Evolutionary conservation across 2,329 filamentous ascomycete species (phyloP), one percentile per base, ranked within the genome.

Genomic region (Calonectria hongkongensis): DNA sequence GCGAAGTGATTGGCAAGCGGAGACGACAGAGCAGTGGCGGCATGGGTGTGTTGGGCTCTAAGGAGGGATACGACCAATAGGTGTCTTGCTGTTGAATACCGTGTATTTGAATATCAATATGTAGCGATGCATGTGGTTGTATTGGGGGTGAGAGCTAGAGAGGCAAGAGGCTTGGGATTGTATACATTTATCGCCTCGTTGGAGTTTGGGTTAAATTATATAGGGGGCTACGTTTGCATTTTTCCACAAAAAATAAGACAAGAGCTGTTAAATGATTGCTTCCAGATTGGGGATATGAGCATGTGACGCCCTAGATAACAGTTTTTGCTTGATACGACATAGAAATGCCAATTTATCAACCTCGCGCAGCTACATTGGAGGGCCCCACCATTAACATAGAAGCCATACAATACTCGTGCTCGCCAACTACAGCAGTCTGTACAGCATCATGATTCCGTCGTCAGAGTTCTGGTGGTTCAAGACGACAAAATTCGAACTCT

Each of bases 1-100:
- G 84, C 50, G 89, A 91, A 76, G 88, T 92, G 4, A 76, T 88
- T 70, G 89, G 91, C 2, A 84, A 84, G 76, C 85, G 88, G 74
- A 83, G 87, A 60, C 54, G 54, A 76, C 84, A 87, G 62, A 85
- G 82, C 71, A 84, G 82, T 48, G 85, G 84, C 16, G 87, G 86
- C 43, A 84, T 88, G 70, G 89, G 89, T 36, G 84, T 91, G 30
- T 80, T 91, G 72, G 89, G 89, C 2, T 83, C 81, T 25, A 90
- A 90, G 82, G 76, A 81, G 41, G 83, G 78, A 0, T 84, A 80
- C 63, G 80, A 84, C 21, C 74, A 80, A 56, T 77, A 79, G 62
- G 69, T 18, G 16, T 28, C 16, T 45, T 28, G 21, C 10, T 15
- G n/a, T 25, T 28, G 2, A 51, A 21, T 54, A 33, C 43, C 6